Evolutionary conservation across 129 eudicot species (phyloP), one percentile per base, ranked within the genome.

Genomic region (Silybum marianum): DNA sequence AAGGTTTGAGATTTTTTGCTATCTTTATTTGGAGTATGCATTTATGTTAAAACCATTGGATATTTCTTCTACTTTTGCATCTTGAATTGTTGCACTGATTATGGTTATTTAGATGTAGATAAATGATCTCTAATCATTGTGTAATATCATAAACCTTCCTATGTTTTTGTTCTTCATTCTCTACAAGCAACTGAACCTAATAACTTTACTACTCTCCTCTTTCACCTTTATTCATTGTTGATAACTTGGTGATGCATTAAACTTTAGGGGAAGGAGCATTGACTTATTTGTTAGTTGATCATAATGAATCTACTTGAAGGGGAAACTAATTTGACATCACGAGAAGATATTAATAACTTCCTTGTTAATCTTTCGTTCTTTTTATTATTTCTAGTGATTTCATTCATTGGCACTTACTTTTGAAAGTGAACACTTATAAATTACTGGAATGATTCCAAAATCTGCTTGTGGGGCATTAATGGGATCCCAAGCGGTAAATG

Each of bases 1-100:
- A 91, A 93, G 98, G 97, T 93, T 32, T 60, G 75, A 30, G 18
- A n/a, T 39, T 8, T 70, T 80, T 63, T 22, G 13, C 81, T 39
- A 58, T 16, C 25, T 60, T 7, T 32, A 2, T 48, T 69, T 70
- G 10, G 19, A 80, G 30, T 36, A 39, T 38, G 84, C 68, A 72
- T 58, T 26, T 44, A 11, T 72, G 40, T 28, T n/a, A n/a, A n/a
- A 28, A 28, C 30, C 3, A n/a, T 28, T 28, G 1, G 12, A 40
- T 40, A 40, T 40, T 63, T 73, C 71, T 30, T 63, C 69, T 62
- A 24, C 69, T 71, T 78, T 30, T 82, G 1, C 7, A 12, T 28
- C 62, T 44, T 9, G 62, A 12, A 54, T 1, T 28, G 1, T 28
- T 28, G 30, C 3, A 3, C 3, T 28, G 30, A 28, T 38, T 74